A percentile compares a stretch with the other conserved stretches of the same genome.
Evolutionary conservation across 129 eudicot species (phyloP).

Genomic region (Kitagawia praeruptora): DNA sequence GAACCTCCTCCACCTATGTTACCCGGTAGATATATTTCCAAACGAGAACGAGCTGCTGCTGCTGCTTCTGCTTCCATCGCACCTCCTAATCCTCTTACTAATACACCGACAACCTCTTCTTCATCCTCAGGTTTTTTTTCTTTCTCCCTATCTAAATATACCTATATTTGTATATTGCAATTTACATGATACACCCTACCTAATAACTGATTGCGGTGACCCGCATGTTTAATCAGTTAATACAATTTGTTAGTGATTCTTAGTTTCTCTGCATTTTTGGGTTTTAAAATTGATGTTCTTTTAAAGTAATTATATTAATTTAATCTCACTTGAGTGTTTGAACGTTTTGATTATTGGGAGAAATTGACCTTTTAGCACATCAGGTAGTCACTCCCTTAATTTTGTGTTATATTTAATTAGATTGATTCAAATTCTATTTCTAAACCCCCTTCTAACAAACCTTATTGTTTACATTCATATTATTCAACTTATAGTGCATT

Average conservation of each 20-base stretch:
- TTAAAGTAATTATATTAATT: too few relatives aligned
- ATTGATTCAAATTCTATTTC: too few relatives aligned
- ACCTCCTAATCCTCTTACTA: slow-evolving; percentile 16
- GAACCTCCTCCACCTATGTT: slow-evolving; percentile 34
- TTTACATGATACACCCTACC: not conserved
- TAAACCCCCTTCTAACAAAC: too few relatives aligned
- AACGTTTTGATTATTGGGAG: too few relatives aligned
- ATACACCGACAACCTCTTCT: slow-evolving; percentile 7
- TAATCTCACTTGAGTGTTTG: not conserved
- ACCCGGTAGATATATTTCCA: slow-evolving; percentile 80
- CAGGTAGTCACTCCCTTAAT: not conserved
- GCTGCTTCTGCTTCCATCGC: slow-evolving; percentile 30
- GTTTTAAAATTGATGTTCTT: not conserved
- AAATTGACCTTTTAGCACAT: not conserved
- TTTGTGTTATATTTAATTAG: too few relatives aligned
- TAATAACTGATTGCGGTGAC: not conserved
- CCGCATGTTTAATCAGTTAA: not conserved
- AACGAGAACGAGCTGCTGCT: slow-evolving; percentile 67
- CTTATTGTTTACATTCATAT: too few relatives aligned
- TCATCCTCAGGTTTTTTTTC: slow-evolving; percentile 42
- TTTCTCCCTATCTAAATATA: not conserved
- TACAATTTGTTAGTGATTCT: not conserved
- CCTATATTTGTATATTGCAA: not conserved
- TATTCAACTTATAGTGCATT: too few relatives aligned
- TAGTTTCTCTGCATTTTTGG: not conserved